These are phyloP conservation scores for Huntiella savannae DNA, from an alignment of 2,329 filamentous ascomycete species.

Conservation along the genomic window DNA sequence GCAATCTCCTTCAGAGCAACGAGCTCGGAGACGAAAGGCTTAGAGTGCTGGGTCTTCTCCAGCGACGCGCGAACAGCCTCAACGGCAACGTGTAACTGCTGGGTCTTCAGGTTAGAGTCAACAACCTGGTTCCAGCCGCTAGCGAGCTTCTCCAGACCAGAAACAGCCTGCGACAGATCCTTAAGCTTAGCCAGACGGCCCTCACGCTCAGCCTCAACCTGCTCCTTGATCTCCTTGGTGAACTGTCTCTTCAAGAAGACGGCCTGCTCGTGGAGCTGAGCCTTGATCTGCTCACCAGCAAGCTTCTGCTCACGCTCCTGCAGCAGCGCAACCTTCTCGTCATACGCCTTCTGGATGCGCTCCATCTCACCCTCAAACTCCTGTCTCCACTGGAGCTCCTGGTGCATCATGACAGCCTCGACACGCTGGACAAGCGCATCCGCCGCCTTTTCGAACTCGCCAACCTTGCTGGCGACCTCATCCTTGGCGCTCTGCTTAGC, in stretches of 20 bases:
- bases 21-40: slow-evolving; percentile 80
- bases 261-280: slow-evolving; percentile 77
- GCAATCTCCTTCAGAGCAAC: slow-evolving; percentile 89
- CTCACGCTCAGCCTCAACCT: slow-evolving; percentile 75
- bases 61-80: slow-evolving; percentile 79
- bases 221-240: slow-evolving; percentile 53
- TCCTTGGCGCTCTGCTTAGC: slow-evolving; percentile 53
- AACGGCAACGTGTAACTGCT: slow-evolving; percentile 89
- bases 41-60: slow-evolving; percentile 49
- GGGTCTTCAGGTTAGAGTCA: slow-evolving; percentile 76
- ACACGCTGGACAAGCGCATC: slow-evolving; percentile 77
- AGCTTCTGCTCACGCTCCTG: slow-evolving; percentile 62
- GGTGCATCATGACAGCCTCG: slow-evolving; percentile 60
- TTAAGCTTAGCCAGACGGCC: slow-evolving; percentile 72
- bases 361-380: slow-evolving; percentile 79
- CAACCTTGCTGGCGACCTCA: slow-evolving; percentile 51
- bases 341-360: slow-evolving; percentile 57
- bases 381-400: slow-evolving; percentile 66
- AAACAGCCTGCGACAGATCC: slow-evolving; percentile 58
- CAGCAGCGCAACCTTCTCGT: slow-evolving; percentile 60
- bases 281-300: slow-evolving; percentile 64
- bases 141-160: slow-evolving; percentile 72
- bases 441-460: slow-evolving; percentile 72
- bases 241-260: slow-evolving; percentile 76
- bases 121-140: slow-evolving; percentile 80